Conservation (phyloP, 73 alveolate species). For the Paramecium tetraurelia region DNA sequence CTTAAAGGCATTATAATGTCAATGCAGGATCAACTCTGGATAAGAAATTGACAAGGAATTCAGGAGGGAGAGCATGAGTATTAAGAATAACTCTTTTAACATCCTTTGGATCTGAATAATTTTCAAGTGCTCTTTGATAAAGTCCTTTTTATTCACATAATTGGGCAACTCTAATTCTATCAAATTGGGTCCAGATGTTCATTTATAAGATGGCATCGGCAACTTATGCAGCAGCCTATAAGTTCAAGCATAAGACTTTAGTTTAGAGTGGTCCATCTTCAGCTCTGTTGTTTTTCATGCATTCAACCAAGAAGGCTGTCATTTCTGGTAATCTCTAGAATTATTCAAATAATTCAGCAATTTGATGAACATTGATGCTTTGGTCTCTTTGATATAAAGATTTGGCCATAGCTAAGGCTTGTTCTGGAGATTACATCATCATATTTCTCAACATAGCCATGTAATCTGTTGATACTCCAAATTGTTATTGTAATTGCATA, state of each 20-base stretch:
- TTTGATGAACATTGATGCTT: constrained; percentile 80
- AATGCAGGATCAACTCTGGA: constrained; percentile 90
- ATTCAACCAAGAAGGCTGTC: constrained; percentile 96
- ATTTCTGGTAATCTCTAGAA: constrained; percentile 88
- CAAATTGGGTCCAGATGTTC: constrained; percentile 90
- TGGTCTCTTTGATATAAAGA: constrained; percentile 84
- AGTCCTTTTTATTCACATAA: constrained; percentile 95
- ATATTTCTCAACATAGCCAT: constrained; percentile 76
- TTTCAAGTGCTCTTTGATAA: constrained; percentile 95
- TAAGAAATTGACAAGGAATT: constrained; percentile 81
- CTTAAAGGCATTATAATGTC: constrained; percentile 88
- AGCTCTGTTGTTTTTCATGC: constrained; percentile 90
- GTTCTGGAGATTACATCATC: constrained; percentile 85
- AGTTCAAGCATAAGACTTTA: constrained; percentile 90
- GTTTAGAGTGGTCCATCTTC: constrained; percentile 99
- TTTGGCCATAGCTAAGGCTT: constrained; percentile 92
- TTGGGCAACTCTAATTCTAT: constrained; percentile 93
- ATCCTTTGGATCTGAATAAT: constrained; percentile 90
- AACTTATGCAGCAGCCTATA: constrained; percentile 92
- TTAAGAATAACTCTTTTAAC: constrained; percentile 95
- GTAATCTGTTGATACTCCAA: constrained; percentile 86
- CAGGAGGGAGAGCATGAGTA: constrained; percentile 92
- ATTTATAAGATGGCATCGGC: constrained; percentile 96
- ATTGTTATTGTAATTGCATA: constrained; percentile 81
- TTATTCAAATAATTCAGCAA: constrained; percentile 65